These are phyloP conservation scores for Lactarius hatsudake DNA, from an alignment of 768 basidiomycete species.

Conservation along the genomic window DNA sequence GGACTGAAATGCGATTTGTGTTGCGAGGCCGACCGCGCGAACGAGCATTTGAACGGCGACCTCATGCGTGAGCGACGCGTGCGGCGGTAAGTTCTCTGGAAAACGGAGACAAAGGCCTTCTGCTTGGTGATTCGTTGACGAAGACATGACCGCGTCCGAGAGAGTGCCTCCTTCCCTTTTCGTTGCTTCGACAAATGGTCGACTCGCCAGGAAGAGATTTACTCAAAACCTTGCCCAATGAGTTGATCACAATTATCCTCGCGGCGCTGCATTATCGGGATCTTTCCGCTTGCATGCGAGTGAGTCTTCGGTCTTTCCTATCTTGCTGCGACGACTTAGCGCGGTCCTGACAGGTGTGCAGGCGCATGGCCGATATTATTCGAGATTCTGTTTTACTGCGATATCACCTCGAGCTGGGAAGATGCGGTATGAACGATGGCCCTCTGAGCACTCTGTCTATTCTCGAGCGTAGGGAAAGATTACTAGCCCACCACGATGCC, in stretches of 20 bases:
- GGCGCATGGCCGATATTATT: not conserved
- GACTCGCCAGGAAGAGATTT: not conserved
- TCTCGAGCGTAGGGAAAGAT: slow-evolving; percentile 9
- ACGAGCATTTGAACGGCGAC: slow-evolving; percentile 57
- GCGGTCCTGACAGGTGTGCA: slow-evolving; percentile 8
- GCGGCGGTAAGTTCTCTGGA: slow-evolving; percentile 61
- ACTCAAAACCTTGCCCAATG: not conserved
- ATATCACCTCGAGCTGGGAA: slow-evolving; percentile 13
- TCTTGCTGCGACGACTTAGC: not conserved
- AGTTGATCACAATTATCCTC: slow-evolving; percentile 9
- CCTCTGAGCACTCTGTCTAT: slow-evolving; percentile 5
- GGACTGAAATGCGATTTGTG: slow-evolving; percentile 64
- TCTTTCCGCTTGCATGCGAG: slow-evolving; percentile 7
- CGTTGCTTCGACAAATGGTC: not conserved
- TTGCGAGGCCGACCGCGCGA: slow-evolving; percentile 56
- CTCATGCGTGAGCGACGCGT: slow-evolving; percentile 55
- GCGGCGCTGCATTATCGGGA: slow-evolving; percentile 5
- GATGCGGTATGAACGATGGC: slow-evolving; percentile 5
- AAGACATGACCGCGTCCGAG: not conserved
- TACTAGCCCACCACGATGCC: not conserved
- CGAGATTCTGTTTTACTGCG: slow-evolving; percentile 5
- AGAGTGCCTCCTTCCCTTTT: not conserved
- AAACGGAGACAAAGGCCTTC: slow-evolving; percentile 69
- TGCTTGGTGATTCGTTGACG: slow-evolving; percentile 35
- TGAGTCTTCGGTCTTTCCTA: not conserved